Percentiles rank a stretch among this genome's conserved stretches.
Evolutionary conservation across 1,284 basidiomycete species (phyloP).

Genomic region (Heliocybe sulcata): DNA sequence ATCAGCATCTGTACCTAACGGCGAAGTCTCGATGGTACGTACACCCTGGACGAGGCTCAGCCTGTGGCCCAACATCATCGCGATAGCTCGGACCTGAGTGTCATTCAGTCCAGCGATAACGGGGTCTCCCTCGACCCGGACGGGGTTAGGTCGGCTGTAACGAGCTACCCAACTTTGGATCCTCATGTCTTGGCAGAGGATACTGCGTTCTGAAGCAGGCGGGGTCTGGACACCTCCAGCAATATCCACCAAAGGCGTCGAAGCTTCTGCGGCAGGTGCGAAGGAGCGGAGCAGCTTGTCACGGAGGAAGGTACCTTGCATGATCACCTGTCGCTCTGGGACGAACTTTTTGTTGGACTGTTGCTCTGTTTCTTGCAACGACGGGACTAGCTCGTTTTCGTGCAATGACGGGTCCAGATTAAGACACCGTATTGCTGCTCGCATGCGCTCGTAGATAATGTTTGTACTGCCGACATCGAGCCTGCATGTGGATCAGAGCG

Average conservation of each 20-base stretch:
- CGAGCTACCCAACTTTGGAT: slow-evolving; percentile 74
- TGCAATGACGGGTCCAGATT: slow-evolving; percentile 44
- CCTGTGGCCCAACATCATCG: slow-evolving; percentile 78
- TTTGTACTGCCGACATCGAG: slow-evolving; percentile 69
- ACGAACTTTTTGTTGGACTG: too few relatives aligned
- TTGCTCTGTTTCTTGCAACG: too few relatives aligned
- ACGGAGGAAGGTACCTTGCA: slow-evolving; percentile 63
- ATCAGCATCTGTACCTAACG: slow-evolving; percentile 5
- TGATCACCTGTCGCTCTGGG: slow-evolving; percentile 37
- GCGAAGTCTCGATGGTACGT: slow-evolving; percentile 20
- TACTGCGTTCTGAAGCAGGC: slow-evolving; percentile 26
- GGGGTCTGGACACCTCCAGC: slow-evolving; percentile 23
- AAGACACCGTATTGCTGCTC: slow-evolving; percentile 55
- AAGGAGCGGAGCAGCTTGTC: slow-evolving; percentile 59
- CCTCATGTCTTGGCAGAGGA: slow-evolving; percentile 61
- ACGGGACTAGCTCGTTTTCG: too few relatives aligned
- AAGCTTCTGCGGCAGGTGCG: slow-evolving; percentile 14
- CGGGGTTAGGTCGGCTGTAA: slow-evolving; percentile 52
- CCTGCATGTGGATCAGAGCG: slow-evolving; percentile 19
- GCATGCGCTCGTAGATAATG: slow-evolving; percentile 65
- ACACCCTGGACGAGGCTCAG: slow-evolving; percentile 86
- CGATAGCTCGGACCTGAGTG: slow-evolving; percentile 80
- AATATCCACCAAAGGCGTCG: slow-evolving; percentile 15
- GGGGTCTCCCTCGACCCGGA: slow-evolving; percentile 79
- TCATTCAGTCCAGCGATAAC: slow-evolving; percentile 58